Evolutionary conservation across 257 asterid species (phyloP), one percentile per base, ranked within the genome.

Genomic region (Oldenlandia corymbosa): DNA sequence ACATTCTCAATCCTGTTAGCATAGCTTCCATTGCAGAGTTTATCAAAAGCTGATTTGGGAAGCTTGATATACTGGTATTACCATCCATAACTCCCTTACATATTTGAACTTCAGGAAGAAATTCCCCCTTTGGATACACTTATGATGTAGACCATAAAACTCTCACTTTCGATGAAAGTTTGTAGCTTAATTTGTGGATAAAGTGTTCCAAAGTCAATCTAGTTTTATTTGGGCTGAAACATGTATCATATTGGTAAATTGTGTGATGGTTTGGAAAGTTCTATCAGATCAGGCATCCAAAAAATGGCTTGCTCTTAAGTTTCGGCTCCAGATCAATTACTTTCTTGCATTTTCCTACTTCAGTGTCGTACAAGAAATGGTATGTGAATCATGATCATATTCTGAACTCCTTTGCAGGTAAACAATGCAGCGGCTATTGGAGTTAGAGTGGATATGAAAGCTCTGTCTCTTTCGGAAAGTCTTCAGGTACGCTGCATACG

Each of bases 371-470:
- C n/a, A n/a, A n/a, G n/a, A n/a, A n/a, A n/a, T n/a, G n/a, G n/a
- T n/a, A n/a, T 14, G 8, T 30, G 7, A 18, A 14, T 5, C 9
- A 31, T 56, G 26, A 56, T 8, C 43, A 8, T 18, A 56, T 10
- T 56, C 43, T 30, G n/a, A 32, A 30, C 18, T 26, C 1, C 3
- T 11, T 18, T 10, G 56, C 57, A 83, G 86, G 84, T 83, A 68
- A 83, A 83, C 62, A 83, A 80, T 78, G 86, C 89, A 31, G 86
- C 83, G 8, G 32, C 67, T 48, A 1, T 2, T 34, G 89, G 89
- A 61, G 28, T 65, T 17, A 41, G 11, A 0, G 58, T 73, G 55
- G 73, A 58, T 1, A 80, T n/a, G n/a, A n/a, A 78, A 67, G 55
- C 21, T 49, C 31, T 26, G 12, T 5, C 65, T 48, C 4, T 43